Evolutionary conservation across 805 yeast genomes (phyloP), one percentile per base, ranked within the genome.

Genomic region (Limtongia smithiae): DNA sequence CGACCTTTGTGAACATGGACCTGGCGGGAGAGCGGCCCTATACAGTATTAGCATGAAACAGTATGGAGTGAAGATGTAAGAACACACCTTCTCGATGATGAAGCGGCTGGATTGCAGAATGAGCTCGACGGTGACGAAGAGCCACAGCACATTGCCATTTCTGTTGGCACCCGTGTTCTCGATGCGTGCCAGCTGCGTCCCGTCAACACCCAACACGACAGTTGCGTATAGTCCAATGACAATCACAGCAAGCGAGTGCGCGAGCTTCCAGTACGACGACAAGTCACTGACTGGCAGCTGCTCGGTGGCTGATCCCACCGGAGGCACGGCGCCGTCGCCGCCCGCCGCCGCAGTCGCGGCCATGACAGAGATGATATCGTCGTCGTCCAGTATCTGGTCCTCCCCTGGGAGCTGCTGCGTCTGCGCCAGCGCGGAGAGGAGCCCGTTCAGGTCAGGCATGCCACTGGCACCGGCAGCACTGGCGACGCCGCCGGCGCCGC

Each of bases 1-100:
- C 54, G 25, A 57, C 31, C 30, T 56, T 47, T 4, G 59, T 44
- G 32, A 56, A 47, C n/a, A 49, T 57, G 28, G 61, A 54, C 37
- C 44, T 50, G 31, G 60, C 40, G n/a, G 61, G 59, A 9, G 60
- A 43, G 6, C 55, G 60, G 21, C 61, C 61, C 54, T 51, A 20
- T 6, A 30, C 18, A 33, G 22, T 17, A 46, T 17, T 9, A 36
- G 14, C 27, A 15, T 20, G 30, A 46, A 8, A 7, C 8, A n/a
- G 9, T 5, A 3, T 25, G 5, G 9, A 4, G 12, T 8, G 41
- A 17, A 15, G 22, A 6, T 7, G 20, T 20, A 18, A 15, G 33
- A 20, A 33, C 30, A 34, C 17, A 51, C 57, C 44, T 50, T 46
- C 34, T 53, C 57, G 14, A 53, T 33, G 7, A 53, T 6, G 33